Evolutionary conservation across 2,329 filamentous ascomycete genomes (phyloP), one percentile per base, ranked within the genome.

Genomic region (Aspergillus pseudoglaucus): DNA sequence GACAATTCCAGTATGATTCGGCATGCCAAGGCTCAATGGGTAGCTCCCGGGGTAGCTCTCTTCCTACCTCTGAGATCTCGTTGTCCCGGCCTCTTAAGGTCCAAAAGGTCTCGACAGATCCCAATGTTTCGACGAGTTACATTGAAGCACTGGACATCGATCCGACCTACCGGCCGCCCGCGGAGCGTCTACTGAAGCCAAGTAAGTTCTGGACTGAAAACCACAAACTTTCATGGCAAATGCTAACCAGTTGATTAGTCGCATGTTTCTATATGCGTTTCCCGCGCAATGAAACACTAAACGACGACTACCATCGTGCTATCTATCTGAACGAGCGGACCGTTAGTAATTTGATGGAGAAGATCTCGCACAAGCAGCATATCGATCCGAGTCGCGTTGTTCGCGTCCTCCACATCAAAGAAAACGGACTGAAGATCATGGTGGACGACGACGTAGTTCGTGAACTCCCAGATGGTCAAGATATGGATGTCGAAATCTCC

Each of bases 121-220:
- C 48, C 12, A 52, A 54, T 20, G 45, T 80, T 20, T 73, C 90
- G 23, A 85, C 82, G 51, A 86, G 87, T 5, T 95, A 87, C 84
- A 93, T 97, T 53, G 90, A 96, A 64, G 89, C 90, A 1, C 71
- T 95, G 6, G 93, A 89, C 27, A 88, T 97, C n/a, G 93, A 97
- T 64, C 75, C 84, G 14, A 80, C 79, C 2, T 98, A 97, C 64
- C 82, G 85, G 49, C 85, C 93, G 40, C 90, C 90, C 0, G 72
- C 78, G 1, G 88, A 94, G 59, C 81, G 79, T 48, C 73, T 77
- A 7, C 74, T 82, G 17, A 94, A 88, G 65, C 81, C 83, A 55
- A 73, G 78, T 81, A 74, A 65, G 77, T 62, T 27, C 12, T 23
- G 15, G 7, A 27, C n/a, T 18, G n/a, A 27, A 3, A 30, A 12